Evolutionary conservation across 805 yeast species (phyloP).

Genomic region (Millerozyma acaciae): DNA sequence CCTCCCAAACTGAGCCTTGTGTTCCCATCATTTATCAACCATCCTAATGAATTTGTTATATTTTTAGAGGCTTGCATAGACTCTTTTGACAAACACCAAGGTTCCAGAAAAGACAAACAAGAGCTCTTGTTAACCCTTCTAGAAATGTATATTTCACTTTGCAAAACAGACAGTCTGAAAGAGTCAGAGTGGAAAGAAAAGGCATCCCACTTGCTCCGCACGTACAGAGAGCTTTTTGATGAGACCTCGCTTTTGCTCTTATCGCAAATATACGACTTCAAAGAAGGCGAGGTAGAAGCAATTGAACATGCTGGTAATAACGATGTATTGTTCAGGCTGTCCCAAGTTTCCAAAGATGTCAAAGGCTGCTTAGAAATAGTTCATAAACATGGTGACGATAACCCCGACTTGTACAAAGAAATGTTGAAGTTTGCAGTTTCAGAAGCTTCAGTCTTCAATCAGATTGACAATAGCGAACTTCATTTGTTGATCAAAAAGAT

Average conservation of each 20-base stretch:
- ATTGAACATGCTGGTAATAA: constrained; percentile 43
- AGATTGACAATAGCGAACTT: constrained; percentile 50
- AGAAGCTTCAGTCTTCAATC: constrained; percentile 44
- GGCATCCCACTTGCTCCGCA: constrained; percentile 51
- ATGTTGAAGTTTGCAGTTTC: constrained; percentile 65
- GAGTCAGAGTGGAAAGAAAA: constrained; percentile 58
- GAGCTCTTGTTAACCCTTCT: constrained; percentile 75
- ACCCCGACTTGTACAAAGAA: constrained; percentile 61
- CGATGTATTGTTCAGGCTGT: constrained; percentile 63
- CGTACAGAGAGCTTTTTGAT: constrained; percentile 50
- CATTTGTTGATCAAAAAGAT: constrained; percentile 50
- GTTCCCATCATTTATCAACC: constrained; percentile 81
- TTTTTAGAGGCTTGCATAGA: constrained; percentile 89
- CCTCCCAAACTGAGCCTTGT: constrained; percentile 90
- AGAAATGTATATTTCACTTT: constrained; percentile 72
- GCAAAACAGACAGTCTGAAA: constrained; percentile 31
- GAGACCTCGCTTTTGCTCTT: constrained; percentile 51
- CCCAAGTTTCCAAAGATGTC: constrained; percentile 56
- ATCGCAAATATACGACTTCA: constrained; percentile 54
- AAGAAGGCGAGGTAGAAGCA: constrained; percentile 44
- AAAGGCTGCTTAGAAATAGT: constrained; percentile 54
- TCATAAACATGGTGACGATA: constrained; percentile 54
- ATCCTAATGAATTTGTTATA: constrained; percentile 83
- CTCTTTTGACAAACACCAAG: constrained; percentile 72
- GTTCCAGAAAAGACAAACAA: constrained; percentile 61